phyloP scores from a whole-genome alignment of 768 basidiomycete species.

The Pleurotus tuber-regium region DNA sequence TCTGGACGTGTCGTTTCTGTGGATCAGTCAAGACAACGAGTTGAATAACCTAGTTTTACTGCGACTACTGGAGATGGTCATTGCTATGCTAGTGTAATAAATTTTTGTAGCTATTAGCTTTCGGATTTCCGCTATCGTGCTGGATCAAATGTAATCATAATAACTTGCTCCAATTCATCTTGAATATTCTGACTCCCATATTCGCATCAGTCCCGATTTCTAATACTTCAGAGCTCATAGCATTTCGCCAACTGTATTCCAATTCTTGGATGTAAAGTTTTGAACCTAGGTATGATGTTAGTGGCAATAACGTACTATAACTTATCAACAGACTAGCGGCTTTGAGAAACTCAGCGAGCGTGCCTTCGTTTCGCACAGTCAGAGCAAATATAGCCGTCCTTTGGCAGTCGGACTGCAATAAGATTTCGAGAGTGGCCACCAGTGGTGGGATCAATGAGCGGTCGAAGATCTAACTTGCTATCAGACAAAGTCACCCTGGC shows the following conservation, averaged over 20 bases:
- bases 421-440: conserved; percentile 44
- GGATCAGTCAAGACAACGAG: conserved; percentile 57
- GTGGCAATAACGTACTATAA: no score
- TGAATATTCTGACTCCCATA: conserved; percentile 44
- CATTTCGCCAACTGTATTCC: conserved; percentile 8
- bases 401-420: conserved; percentile 28
- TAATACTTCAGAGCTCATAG: conserved; percentile 22
- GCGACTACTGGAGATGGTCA: no score
- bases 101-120: no score
- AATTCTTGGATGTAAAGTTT: conserved; percentile 28
- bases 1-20: conserved; percentile 77
- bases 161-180: conserved; percentile 26
- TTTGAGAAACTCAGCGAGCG: conserved; percentile 43
- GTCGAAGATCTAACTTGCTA: conserved; percentile 29
- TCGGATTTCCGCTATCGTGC: no score
- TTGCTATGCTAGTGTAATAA: no score
- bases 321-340: conserved; percentile 31
- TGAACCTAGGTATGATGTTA: conserved; percentile 16
- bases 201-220: conserved; percentile 31
- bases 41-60: no score
- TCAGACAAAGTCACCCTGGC: neutral
- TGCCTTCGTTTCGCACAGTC: conserved; percentile 56
- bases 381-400: conserved; percentile 46
- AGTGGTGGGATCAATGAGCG: conserved; percentile 58
- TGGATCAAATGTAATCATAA: conserved; percentile 9